These are phyloP conservation scores for Lactarius psammicola DNA, from an alignment of 768 basidiomycete species.

Conservation along the genomic window DNA sequence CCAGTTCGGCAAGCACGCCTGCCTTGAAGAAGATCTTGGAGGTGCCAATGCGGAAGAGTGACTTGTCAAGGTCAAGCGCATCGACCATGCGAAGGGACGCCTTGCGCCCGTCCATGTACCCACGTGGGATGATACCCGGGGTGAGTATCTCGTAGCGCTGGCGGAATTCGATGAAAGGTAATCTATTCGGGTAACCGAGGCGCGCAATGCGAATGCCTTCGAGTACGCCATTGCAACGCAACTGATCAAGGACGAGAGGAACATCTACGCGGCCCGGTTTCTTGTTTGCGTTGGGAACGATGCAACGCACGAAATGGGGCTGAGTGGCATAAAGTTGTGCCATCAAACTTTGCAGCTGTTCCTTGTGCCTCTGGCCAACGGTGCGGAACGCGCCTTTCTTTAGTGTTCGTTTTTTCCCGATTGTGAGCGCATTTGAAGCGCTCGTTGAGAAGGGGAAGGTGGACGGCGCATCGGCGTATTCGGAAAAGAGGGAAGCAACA, in stretches of 20 bases:
- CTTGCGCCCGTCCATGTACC: conserved; percentile 97
- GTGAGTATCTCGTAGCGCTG: conserved; percentile 96
- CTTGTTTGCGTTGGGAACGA: conserved; percentile 92
- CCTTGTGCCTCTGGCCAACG: conserved; percentile 92
- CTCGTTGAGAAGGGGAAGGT: conserved; percentile 39
- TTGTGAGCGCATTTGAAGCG: conserved; percentile 45
- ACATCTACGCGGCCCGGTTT: conserved; percentile 90
- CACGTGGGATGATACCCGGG: conserved; percentile 87
- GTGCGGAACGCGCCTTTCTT: conserved; percentile 98
- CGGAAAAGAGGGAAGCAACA: conserved; percentile 79
- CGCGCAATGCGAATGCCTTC: conserved; percentile 98
- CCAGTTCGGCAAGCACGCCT: conserved; percentile 92
- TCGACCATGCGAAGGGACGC: conserved; percentile 90
- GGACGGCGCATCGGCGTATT: conserved; percentile 55
- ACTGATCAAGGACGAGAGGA: conserved; percentile 91
- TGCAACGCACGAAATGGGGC: conserved; percentile 97
- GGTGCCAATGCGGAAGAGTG: conserved; percentile 85
- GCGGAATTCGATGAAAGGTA: conserved; percentile 96
- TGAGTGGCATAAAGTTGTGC: conserved; percentile 87
- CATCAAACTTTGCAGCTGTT: conserved; percentile 92
- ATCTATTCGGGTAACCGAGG: conserved; percentile 93
- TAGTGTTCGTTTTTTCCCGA: conserved; percentile 65
- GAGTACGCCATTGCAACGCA: conserved; percentile 97
- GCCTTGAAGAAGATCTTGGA: conserved; percentile 99
- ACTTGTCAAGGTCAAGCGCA: conserved; percentile 81